Conservation (phyloP, 352 stramenopile genomes). For the Pythium aristosporum region DNA sequence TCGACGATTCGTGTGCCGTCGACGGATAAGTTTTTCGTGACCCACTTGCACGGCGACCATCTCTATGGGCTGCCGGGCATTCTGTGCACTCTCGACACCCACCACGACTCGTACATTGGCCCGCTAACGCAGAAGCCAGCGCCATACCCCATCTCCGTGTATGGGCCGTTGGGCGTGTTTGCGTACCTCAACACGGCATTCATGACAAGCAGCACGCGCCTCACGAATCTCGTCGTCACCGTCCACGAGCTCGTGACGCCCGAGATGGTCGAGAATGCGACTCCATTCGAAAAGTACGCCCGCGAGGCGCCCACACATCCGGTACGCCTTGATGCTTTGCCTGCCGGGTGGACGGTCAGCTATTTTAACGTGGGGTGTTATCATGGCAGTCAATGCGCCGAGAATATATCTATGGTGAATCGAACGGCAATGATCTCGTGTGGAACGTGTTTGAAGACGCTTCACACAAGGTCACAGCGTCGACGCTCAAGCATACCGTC, state of each 20-base stretch:
- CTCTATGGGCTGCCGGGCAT: conserved; percentile 81
- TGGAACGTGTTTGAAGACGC: conserved; percentile 79
- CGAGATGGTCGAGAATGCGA: conserved; percentile 45
- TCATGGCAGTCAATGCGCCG: conserved; percentile 41
- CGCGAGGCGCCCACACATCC: conserved; percentile 52
- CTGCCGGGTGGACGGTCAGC: background rate
- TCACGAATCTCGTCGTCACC: conserved; percentile 68
- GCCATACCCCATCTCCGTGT: conserved; percentile 63
- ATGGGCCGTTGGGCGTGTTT: conserved; percentile 75
- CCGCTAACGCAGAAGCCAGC: conserved; percentile 45
- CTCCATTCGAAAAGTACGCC: conserved; percentile 63
- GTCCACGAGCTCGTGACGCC: conserved; percentile 73
- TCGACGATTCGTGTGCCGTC: conserved; percentile 67
- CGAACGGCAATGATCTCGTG: conserved; percentile 51
- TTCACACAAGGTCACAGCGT: conserved; percentile 57
- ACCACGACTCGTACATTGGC: conserved; percentile 64
- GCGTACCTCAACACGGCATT: conserved; percentile 77
- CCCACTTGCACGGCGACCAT: conserved; percentile 86
- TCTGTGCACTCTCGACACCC: conserved; percentile 82
- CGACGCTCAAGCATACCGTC: conserved; percentile 74
- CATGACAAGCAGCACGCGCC: conserved; percentile 56
- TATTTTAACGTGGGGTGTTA: background rate
- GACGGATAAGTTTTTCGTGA: conserved; percentile 85
- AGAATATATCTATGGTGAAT: conserved; percentile 55
- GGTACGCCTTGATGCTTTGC: conserved; percentile 28